Percentiles rank a stretch among this genome's conserved stretches.
Evolutionary conservation across 495 filamentous ascomycete genomes (phyloP).

Genomic region (Darksidea phi): DNA sequence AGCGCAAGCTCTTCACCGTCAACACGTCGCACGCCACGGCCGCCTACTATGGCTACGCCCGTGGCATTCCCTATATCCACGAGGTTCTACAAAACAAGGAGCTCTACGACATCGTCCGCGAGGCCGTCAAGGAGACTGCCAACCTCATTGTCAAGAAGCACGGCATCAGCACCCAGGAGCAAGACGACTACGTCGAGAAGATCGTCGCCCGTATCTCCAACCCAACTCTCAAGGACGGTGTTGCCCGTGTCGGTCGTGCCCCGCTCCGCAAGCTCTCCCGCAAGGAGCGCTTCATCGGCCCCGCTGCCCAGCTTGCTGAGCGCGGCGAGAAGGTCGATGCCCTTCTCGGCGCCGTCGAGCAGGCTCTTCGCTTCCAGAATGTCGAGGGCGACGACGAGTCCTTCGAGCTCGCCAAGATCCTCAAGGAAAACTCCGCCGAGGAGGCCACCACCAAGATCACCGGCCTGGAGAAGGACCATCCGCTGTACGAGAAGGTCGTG

Average conservation of each 20-base stretch:
- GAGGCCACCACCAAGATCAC: slow-evolving; percentile 70
- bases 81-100: slow-evolving; percentile 69
- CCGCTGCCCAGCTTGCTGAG: slow-evolving; percentile 81
- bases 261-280: slow-evolving; percentile 88
- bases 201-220: slow-evolving; percentile 92
- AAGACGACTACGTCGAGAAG: slow-evolving; percentile 85
- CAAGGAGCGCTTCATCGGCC: slow-evolving; percentile 93
- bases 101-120: slow-evolving; percentile 72
- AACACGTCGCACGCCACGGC: slow-evolving; percentile 98
- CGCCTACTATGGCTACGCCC: slow-evolving; percentile 88
- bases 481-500: slow-evolving; percentile 68
- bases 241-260: slow-evolving; percentile 93
- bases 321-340: slow-evolving; percentile 65
- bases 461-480: slow-evolving; percentile 68
- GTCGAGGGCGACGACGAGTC: slow-evolving; percentile 87
- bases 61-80: slow-evolving; percentile 79
- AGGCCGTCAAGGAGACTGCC: slow-evolving; percentile 76
- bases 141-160: slow-evolving; percentile 84
- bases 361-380: slow-evolving; percentile 89
- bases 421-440: slow-evolving; percentile 65
- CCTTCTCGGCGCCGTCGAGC: slow-evolving; percentile 74
- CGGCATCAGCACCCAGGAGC: slow-evolving; percentile 70
- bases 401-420: slow-evolving; percentile 74
- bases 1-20: slow-evolving; percentile 98
- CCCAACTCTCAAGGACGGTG: slow-evolving; percentile 86